Base-by-base conservation (phyloP, 306 rosid species). In the Pachyrhizus erosus region DNA sequence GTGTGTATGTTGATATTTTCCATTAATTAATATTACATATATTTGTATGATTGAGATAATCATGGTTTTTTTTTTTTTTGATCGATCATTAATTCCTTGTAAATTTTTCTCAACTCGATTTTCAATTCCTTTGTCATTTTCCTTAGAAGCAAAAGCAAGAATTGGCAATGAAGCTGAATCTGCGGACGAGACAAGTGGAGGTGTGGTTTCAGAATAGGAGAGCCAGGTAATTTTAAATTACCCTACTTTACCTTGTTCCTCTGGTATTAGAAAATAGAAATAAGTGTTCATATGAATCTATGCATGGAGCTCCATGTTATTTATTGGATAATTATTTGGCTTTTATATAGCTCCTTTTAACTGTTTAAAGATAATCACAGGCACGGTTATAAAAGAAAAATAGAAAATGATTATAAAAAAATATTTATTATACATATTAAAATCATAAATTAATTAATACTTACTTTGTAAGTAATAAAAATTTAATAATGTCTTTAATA, bases 151-250 rank as follows among this genome's bases (percentile, higher is more conserved):
- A 93, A 76, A 96, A 96, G 86, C 97, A 89, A 86, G 96, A 90
- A 12, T 82, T 96, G 83, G 97, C 98, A 15, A 82, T 57, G 55
- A 74, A 81, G 83, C 86, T 96, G 72, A 92, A 88, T 64, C 89
- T 96, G 76, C 86, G 85, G 45, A 88, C 96, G 5, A 87, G 99
- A 75, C 99, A 96, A 91, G 96, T 96, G 51, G 99, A 96, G 84
- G 99, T 96, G 73, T 96, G 99, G 99, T 96, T 96, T 76, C 99
- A 96, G 78, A 96, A 96, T 85, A 85, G 98, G 74, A 87, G 99
- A 83, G 99, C 99, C 43, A 93, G 99, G 99, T 96, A 43, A 61
- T 9, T 39, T 33, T 2, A 37, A 26, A 37, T 40, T 8, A 5
- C 48, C 17, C 1, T 48, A 67, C 43, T 75, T 75, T 40, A 37